phyloP scores from a whole-genome alignment of 257 asterid species.

The Solanum habrochaites region DNA sequence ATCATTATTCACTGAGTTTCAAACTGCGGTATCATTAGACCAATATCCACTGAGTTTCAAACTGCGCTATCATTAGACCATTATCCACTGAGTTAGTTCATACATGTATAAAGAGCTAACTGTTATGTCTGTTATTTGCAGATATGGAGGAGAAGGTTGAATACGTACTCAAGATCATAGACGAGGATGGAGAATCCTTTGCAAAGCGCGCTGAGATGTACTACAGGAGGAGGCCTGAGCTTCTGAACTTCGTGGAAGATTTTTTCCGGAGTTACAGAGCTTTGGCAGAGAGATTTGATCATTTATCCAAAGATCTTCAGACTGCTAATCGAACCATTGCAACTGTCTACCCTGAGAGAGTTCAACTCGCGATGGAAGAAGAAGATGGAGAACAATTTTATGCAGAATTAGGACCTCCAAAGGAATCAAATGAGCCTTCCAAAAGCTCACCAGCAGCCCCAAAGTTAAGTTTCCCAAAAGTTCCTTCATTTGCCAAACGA shows the following conservation, averaged over 20 bases:
- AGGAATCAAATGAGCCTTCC: not conserved
- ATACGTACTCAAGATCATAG: slow-evolving; percentile 31
- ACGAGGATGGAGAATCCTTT: slow-evolving; percentile 50
- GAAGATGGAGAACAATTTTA: slow-evolving; percentile 10
- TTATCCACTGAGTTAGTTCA: too few species aligned
- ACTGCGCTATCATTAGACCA: not conserved
- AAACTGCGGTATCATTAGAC: not conserved
- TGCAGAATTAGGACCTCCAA: not conserved
- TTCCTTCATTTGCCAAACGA: not conserved
- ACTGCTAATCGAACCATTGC: slow-evolving; percentile 44
- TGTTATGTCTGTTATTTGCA: slow-evolving; percentile 3
- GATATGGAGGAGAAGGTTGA: slow-evolving; percentile 57
- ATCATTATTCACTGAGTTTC: not conserved
- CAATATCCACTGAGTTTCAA: not conserved
- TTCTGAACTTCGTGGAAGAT: slow-evolving; percentile 40
- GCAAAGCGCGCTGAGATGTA: slow-evolving; percentile 47
- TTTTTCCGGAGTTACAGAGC: slow-evolving; percentile 40
- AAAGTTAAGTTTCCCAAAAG: slow-evolving; percentile 10
- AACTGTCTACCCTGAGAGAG: slow-evolving; percentile 29
- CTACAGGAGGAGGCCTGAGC: slow-evolving; percentile 43
- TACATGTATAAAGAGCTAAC: not conserved
- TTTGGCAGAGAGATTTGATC: slow-evolving; percentile 51
- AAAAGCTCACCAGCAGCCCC: slow-evolving; percentile 18
- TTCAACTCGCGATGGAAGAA: slow-evolving; percentile 26
- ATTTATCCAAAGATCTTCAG: slow-evolving; percentile 36